phyloP scores from a whole-genome alignment of 768 basidiomycete species.

The Paxillus rubicundulus region DNA sequence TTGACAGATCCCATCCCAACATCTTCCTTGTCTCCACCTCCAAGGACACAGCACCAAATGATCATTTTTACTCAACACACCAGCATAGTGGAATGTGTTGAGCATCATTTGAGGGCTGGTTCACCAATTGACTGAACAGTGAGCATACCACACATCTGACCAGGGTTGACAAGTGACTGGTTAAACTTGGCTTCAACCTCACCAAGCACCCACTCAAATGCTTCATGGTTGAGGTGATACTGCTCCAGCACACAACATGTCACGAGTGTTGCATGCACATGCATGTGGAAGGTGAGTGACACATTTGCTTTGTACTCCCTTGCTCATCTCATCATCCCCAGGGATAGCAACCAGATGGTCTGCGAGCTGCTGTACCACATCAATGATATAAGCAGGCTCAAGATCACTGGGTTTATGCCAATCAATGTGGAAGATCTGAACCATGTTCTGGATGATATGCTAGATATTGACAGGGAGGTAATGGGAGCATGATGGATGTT shows the following conservation, averaged over 20 bases:
- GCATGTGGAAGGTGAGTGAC: constrained; percentile 90
- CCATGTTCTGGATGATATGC: constrained; percentile 93
- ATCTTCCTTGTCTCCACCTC: constrained; percentile 82
- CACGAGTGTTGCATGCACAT: constrained; percentile 86
- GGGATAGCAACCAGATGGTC: constrained; percentile 84
- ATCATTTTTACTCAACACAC: constrained; percentile 99
- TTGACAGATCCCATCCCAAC: constrained; percentile 72
- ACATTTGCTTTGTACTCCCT: constrained; percentile 84
- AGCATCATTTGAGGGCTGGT: constrained; percentile 98
- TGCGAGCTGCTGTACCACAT: constrained; percentile 69
- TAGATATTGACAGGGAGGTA: constrained; percentile 94
- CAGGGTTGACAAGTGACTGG: constrained; percentile 85
- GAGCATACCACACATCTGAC: constrained; percentile 98
- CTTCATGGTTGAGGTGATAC: constrained; percentile 85
- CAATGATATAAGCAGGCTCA: constrained; percentile 82
- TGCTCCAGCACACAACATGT: constrained; percentile 84
- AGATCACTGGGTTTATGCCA: constrained; percentile 90
- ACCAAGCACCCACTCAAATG: constrained; percentile 95
- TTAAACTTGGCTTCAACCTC: constrained; percentile 97
- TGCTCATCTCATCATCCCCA: constrained; percentile 72
- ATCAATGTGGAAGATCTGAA: constrained; percentile 97
- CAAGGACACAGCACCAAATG: constrained; percentile 91
- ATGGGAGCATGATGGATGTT: constrained; percentile 85
- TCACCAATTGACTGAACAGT: constrained; percentile 99
- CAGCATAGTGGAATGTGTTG: constrained; percentile 99